Base-by-base conservation (phyloP, 2,329 filamentous ascomycete species). In the Hypoxylon sp. region DNA sequence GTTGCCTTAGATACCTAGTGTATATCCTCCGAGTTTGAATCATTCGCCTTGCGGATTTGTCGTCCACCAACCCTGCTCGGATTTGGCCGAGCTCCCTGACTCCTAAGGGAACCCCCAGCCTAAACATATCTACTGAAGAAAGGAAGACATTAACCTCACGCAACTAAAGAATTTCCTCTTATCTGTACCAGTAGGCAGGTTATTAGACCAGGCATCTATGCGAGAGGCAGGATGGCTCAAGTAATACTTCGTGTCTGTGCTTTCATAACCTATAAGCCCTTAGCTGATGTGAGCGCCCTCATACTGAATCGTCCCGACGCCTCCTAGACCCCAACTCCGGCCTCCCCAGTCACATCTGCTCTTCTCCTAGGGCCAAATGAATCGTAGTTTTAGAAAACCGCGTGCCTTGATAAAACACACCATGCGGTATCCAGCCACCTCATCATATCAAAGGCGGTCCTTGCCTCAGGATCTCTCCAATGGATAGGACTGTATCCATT, bases 401-500 rank as follows among this genome's bases (percentile, higher is more conserved):
- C 13, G 13, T 13, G 9, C 13, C 24, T 31, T 17, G 18, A 35
- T 24, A 8, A 4, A 45, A 20, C 8, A 38, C 10, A 29, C 29
- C 41, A 49, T 21, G 18, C n/a, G 29, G 29, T 31, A 37, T 24
- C 42, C 13, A 13, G 21, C 26, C 20, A 15, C 5, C 7, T 15
- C 38, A 50, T 55, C n/a, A 51, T 20, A 51, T 13, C 41, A 45
- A 38, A 43, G 57, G 51, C 26, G 60, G 62, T 2, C 57, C 57
- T 37, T 66, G 62, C 31, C 52, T 61, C 13, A 67, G 49, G 17
- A 69, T 65, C 27, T 67, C 67, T 29, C 53, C 49, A 47, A 69
- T 65, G 13, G 67, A 68, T 10, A 69, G 35, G 13, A 67, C 55
- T 5, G 59, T 59, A 20, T 59, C 55, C 31, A 61, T 62, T 8